These are phyloP conservation scores for Ustilago tritici DNA, from an alignment of 1,284 basidiomycete genomes.

Conservation along the genomic window DNA sequence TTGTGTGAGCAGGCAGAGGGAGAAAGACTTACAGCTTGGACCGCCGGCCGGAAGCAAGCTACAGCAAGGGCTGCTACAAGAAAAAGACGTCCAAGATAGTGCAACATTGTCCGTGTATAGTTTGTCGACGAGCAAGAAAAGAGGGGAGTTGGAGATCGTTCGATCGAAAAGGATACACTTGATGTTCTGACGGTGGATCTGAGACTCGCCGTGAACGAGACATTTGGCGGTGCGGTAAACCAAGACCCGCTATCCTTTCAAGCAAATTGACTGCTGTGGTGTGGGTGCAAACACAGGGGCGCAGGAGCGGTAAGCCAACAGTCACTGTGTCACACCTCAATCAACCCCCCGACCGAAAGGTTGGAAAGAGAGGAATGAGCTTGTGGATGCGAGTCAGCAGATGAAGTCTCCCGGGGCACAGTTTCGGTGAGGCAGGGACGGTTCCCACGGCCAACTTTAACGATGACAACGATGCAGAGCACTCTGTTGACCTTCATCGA, in stretches of 20 bases:
- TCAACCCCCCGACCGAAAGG: neutral
- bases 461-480: constrained; percentile 5
- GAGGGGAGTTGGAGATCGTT: neutral
- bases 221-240: neutral
- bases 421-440: neutral
- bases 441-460: constrained; percentile 1
- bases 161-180: too few relatives aligned
- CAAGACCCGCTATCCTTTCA: neutral
- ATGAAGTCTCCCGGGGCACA: neutral
- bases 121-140: neutral
- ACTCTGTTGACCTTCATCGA: constrained; percentile 9
- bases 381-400: neutral
- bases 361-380: neutral
- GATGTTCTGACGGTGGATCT: neutral
- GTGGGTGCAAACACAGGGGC: neutral
- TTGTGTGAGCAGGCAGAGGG: neutral
- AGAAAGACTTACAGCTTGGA: constrained; percentile 25
- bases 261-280: neutral
- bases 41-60: constrained; percentile 9
- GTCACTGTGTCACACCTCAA: neutral
- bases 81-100: constrained; percentile 3
- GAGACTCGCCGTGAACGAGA: neutral
- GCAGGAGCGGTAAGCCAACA: constrained; percentile 4
- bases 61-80: constrained; percentile 10
- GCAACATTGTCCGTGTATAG: constrained; percentile 3